These are phyloP conservation scores for Ensete ventricosum DNA, from an alignment of 176 grass and related monocot species.

Conservation along the genomic window DNA sequence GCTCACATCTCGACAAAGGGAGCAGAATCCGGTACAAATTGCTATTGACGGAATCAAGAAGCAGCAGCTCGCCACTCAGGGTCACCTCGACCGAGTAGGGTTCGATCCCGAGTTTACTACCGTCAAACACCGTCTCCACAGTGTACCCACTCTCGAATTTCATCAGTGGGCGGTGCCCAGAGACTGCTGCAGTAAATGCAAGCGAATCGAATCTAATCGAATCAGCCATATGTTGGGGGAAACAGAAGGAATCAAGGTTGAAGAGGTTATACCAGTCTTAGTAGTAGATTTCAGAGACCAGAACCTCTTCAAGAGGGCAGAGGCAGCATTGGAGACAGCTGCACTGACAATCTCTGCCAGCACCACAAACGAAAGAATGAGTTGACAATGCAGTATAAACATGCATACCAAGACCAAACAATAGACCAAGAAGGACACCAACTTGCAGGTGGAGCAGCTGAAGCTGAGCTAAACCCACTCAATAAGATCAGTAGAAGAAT, in stretches of 20 bases:
- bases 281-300: slow-evolving; percentile 72
- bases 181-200: slow-evolving; percentile 32
- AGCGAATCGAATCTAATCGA: no score
- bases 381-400: not conserved
- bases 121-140: slow-evolving; percentile 93
- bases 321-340: slow-evolving; percentile 56
- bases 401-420: not conserved
- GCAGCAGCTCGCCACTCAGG: slow-evolving; percentile 69
- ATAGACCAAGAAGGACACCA: not conserved
- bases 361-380: slow-evolving; percentile 10
- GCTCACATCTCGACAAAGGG: slow-evolving; percentile 81
- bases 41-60: slow-evolving; percentile 92
- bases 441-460: slow-evolving; percentile 63
- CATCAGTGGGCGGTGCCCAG: slow-evolving; percentile 53
- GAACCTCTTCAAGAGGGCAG: slow-evolving; percentile 43
- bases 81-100: slow-evolving; percentile 72
- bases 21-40: slow-evolving; percentile 79
- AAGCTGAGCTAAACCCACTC: slow-evolving; percentile 14
- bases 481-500: slow-evolving; percentile 2
- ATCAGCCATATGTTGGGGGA: not conserved
- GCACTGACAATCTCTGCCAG: slow-evolving; percentile 49
- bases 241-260: not conserved
- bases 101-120: slow-evolving; percentile 93
- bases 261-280: slow-evolving; percentile 42
- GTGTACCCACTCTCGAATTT: slow-evolving; percentile 95